A percentile compares a stretch with the other conserved stretches of the same genome.
Conservation (phyloP, 257 asterid species). For the Knoxia roxburghii region DNA sequence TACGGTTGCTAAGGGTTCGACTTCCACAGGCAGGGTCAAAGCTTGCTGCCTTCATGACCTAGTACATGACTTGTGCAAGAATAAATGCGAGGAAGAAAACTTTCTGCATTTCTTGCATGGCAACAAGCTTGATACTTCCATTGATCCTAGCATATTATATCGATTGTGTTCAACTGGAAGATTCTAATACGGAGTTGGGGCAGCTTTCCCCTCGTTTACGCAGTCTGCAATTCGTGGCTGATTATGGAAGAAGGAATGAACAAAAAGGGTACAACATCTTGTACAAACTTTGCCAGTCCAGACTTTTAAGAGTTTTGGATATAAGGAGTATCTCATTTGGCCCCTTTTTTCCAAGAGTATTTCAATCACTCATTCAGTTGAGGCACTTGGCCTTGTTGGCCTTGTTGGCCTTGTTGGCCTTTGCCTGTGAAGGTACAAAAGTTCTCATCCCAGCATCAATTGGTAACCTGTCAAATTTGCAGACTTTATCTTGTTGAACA, state of each 20-base stretch:
- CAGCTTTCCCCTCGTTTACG: not conserved
- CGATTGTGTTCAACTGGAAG: not conserved
- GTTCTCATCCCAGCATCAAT: not conserved
- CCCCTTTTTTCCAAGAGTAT: not conserved
- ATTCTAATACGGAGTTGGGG: not conserved
- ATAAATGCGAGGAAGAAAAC: not conserved
- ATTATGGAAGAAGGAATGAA: not conserved
- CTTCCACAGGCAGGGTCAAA: no score
- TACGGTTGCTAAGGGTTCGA: no score
- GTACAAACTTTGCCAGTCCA: not conserved
- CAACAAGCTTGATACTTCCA: not conserved
- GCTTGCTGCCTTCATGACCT: no score
- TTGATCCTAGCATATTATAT: not conserved
- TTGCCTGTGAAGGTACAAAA: not conserved
- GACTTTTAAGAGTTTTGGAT: not conserved
- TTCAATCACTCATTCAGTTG: not conserved
- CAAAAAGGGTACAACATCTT: not conserved
- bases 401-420: not conserved
- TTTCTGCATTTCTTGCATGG: not conserved
- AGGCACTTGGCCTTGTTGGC: not conserved
- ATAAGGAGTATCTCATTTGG: not conserved
- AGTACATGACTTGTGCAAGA: not conserved
- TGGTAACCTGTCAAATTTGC: not conserved
- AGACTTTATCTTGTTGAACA: not conserved
- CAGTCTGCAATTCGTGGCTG: not conserved